phyloP scores from a whole-genome alignment of 2,329 filamentous ascomycete species.

The Rhynchosporium agropyri region DNA sequence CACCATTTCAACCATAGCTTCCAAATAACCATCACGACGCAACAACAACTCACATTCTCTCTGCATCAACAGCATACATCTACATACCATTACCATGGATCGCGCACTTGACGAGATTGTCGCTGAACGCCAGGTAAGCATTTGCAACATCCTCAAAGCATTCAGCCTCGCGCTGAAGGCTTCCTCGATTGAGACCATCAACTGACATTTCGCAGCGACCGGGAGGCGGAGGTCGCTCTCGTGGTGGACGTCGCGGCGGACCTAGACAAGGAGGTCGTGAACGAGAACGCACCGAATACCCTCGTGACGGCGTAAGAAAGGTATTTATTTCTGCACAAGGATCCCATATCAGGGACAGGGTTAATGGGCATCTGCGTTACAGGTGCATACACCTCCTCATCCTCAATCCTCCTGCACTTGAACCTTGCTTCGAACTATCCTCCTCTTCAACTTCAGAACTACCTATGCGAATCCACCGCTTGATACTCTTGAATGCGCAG shows the following conservation, averaged over 20 bases:
- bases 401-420: conserved; percentile 42
- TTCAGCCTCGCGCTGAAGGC: conserved; percentile 37
- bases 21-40: background rate
- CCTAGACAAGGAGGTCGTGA: conserved; percentile 37
- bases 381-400: conserved; percentile 44
- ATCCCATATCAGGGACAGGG: conserved; percentile 10
- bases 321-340: conserved; percentile 48
- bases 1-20: background rate
- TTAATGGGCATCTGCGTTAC: conserved; percentile 21
- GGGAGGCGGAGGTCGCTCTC: conserved; percentile 37
- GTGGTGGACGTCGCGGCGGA: conserved; percentile 40
- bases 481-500: conserved; percentile 42
- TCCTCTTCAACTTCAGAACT: conserved; percentile 34
- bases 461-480: conserved; percentile 34
- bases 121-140: conserved; percentile 58
- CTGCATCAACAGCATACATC: background rate
- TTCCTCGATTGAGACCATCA: conserved; percentile 10
- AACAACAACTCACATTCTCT: conserved; percentile 4
- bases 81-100: conserved; percentile 52
- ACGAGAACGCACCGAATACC: conserved; percentile 51
- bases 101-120: conserved; percentile 67
- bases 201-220: conserved; percentile 35
- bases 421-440: conserved; percentile 43
- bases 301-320: conserved; percentile 90
- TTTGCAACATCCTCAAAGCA: conserved; percentile 1